These are phyloP conservation scores for Podaxis sp. DNA, from an alignment of 768 basidiomycete species.

Conservation along the genomic window DNA sequence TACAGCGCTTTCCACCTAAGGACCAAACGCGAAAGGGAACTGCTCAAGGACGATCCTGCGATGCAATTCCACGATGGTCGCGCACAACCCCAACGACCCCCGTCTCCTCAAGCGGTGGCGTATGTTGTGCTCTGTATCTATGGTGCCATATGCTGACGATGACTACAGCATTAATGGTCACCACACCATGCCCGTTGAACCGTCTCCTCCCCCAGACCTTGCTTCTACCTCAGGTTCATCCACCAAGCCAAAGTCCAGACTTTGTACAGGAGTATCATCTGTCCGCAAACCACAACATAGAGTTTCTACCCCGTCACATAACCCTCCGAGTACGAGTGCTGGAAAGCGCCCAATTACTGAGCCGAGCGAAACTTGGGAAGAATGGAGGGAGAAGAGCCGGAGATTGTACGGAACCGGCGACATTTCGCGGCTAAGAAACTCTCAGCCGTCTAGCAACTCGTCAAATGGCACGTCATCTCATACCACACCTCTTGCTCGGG, in stretches of 20 bases:
- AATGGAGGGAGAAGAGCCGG: conserved; percentile 17
- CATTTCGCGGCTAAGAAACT: conserved; percentile 5
- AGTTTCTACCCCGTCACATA: neutral
- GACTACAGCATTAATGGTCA: neutral
- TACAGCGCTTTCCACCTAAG: conserved; percentile 55
- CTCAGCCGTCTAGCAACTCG: neutral
- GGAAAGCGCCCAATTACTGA: conserved; percentile 4
- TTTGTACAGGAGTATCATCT: neutral
- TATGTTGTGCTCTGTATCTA: neutral
- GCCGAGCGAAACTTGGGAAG: conserved; percentile 14
- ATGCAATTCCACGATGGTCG: conserved; percentile 24
- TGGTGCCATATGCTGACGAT: neutral
- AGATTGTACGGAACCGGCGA: conserved; percentile 17
- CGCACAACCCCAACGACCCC: neutral
- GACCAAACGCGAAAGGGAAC: conserved; percentile 27
- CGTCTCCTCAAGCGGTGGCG: neutral
- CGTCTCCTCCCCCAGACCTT: neutral
- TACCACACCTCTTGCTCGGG: conserved; percentile 12
- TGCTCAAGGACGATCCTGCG: conserved; percentile 62
- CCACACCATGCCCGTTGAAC: neutral
- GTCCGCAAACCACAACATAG: neutral
- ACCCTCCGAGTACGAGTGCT: neutral
- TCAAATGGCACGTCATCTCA: conserved; percentile 11
- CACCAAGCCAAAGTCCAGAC: neutral
- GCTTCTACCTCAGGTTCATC: neutral